A percentile compares a stretch with the other conserved stretches of the same genome.
Conservation (phyloP, 1,139 yeast genomes). For the Pichia sp. region DNA sequence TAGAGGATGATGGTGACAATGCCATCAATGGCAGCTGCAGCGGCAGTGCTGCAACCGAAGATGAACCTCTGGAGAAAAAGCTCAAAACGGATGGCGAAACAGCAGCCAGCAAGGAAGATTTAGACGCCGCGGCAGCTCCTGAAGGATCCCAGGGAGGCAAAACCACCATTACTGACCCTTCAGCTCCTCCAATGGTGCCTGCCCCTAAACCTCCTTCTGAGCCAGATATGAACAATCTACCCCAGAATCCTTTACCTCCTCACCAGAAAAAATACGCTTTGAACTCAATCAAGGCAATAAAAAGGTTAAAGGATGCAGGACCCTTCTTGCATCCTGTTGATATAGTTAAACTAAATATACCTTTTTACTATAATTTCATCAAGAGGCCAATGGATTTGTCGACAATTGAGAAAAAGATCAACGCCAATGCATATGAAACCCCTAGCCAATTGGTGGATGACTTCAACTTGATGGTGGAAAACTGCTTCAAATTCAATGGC, state of each 20-base stretch:
- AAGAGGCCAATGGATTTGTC: conserved; percentile 90
- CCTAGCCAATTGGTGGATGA: conserved; percentile 70
- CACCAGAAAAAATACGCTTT: conserved; percentile 76
- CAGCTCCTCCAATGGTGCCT: conserved; percentile 38
- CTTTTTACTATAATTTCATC: conserved; percentile 80
- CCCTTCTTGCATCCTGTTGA: conserved; percentile 93
- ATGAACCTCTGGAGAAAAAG: conserved; percentile 3
- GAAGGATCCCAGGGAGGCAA: not conserved
- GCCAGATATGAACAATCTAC: conserved; percentile 67
- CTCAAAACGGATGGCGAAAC: not conserved
- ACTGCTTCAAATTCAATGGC: conserved; percentile 85
- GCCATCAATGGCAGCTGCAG: not conserved
- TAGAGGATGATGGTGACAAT: not conserved
- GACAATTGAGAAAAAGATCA: conserved; percentile 80
- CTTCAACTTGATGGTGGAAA: conserved; percentile 77
- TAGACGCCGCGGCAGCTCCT: not conserved
- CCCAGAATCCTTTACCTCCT: conserved; percentile 69
- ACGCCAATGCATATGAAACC: conserved; percentile 62
- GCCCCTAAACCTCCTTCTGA: conserved; percentile 71
- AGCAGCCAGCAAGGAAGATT: not conserved
- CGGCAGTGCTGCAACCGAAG: not conserved
- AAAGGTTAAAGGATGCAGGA: conserved; percentile 84
- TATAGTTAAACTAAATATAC: conserved; percentile 80
- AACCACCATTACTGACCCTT: too few species aligned
- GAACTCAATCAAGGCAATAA: conserved; percentile 72